phyloP scores from a whole-genome alignment of 2,329 filamentous ascomycete genomes.

The Penicillium polonicum region DNA sequence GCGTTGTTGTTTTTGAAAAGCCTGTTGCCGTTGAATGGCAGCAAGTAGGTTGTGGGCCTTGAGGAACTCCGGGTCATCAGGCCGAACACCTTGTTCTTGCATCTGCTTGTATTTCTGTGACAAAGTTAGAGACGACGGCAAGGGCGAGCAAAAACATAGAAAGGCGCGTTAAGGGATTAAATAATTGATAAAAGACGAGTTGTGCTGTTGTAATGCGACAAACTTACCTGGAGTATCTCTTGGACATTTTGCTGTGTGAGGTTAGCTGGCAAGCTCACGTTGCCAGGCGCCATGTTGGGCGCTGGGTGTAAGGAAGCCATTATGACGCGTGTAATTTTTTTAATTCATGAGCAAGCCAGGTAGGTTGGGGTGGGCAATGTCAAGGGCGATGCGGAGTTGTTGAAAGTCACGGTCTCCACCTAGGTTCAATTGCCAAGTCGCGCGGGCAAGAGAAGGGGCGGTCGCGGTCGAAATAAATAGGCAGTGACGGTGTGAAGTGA shows the following conservation, averaged over 20 bases:
- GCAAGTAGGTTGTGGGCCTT: conserved; percentile 75
- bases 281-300: conserved; percentile 66
- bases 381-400: conserved; percentile 21
- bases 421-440: conserved; percentile 23
- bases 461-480: not conserved
- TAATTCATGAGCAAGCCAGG: conserved; percentile 32
- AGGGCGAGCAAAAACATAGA: not conserved
- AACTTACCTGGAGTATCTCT: conserved; percentile 60
- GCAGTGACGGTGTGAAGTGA: conserved; percentile 23
- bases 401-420: conserved; percentile 24
- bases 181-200: not conserved
- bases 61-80: conserved; percentile 81
- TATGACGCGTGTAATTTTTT: conserved; percentile 36
- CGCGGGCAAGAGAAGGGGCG: conserved; percentile 23
- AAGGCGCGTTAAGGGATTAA: not conserved
- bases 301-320: conserved; percentile 82
- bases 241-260: conserved; percentile 76
- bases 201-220: conserved; percentile 3
- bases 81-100: conserved; percentile 78
- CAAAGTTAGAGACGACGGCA: conserved; percentile 36
- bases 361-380: conserved; percentile 20
- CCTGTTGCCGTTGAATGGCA: conserved; percentile 64
- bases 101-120: conserved; percentile 81
- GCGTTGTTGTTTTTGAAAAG: conserved; percentile 56
- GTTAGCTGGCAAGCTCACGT: conserved; percentile 61